Percentiles rank a stretch among this genome's conserved stretches.
Conservation (phyloP, 129 eudicot genomes). For the Tagetes patula region DNA sequence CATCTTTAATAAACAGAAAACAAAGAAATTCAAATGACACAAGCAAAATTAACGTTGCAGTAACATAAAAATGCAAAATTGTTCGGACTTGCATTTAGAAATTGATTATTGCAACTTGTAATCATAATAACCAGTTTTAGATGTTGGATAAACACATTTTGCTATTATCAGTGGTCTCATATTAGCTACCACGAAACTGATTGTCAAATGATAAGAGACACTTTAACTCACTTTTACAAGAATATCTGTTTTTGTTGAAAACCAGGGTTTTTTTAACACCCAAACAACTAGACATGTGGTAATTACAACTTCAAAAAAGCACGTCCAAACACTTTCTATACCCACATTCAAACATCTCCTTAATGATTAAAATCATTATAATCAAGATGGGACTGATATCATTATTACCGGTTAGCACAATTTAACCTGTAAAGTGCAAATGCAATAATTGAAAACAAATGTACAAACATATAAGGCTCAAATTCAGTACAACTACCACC, state of each 20-base stretch:
- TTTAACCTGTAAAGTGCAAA: background rate
- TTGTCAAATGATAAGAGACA: background rate
- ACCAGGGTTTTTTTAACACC: background rate
- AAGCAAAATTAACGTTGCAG: background rate
- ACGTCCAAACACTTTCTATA: background rate
- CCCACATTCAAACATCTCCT: constrained; percentile 4
- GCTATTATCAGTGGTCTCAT: constrained; percentile 1
- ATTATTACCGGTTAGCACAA: background rate
- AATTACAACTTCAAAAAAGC: constrained; percentile 8
- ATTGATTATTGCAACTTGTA: background rate
- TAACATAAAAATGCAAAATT: constrained; percentile 10
- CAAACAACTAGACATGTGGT: constrained; percentile 1
- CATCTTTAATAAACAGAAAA: constrained; percentile 15
- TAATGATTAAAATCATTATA: background rate
- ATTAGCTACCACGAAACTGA: constrained; percentile 4
- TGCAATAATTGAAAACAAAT: background rate
- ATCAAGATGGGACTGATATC: background rate
- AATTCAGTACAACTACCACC: constrained; percentile 85
- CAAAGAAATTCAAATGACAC: constrained; percentile 6
- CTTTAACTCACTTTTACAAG: background rate
- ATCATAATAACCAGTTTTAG: background rate
- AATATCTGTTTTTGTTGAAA: background rate
- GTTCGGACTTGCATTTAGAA: constrained; percentile 9
- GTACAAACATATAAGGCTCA: constrained; percentile 22
- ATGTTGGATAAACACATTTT: background rate